Percentiles rank a stretch among this genome's conserved stretches.
These are phyloP conservation scores for Geotrichum fermentans DNA, from an alignment of 1,139 yeast genomes.

Conservation along the genomic window DNA sequence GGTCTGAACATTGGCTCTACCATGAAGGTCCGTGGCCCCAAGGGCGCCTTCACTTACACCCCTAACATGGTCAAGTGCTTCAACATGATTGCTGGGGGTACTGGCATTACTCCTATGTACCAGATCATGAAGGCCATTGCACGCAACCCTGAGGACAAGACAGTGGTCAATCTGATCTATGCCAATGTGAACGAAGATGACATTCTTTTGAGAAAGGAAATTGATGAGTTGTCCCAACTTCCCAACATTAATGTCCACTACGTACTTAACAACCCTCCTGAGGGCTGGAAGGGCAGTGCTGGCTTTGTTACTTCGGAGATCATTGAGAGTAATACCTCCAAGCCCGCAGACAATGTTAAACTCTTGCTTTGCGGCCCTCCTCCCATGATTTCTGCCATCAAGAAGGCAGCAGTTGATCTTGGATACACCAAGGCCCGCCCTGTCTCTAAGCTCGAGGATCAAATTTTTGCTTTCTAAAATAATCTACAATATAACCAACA, in stretches of 20 bases:
- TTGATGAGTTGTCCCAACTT: constrained; percentile 61
- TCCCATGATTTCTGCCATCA: constrained; percentile 67
- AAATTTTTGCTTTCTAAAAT: constrained; percentile 68
- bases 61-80: constrained; percentile 70
- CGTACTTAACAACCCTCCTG: constrained; percentile 67
- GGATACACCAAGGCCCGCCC: constrained; percentile 85
- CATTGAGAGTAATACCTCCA: constrained; percentile 59
- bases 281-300: constrained; percentile 65
- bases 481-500: too few relatives aligned
- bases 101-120: constrained; percentile 89
- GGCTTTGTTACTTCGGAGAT: constrained; percentile 78
- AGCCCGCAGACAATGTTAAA: constrained; percentile 55
- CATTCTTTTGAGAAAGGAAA: constrained; percentile 71
- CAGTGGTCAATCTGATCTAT: constrained; percentile 66
- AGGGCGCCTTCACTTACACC: constrained; percentile 76
- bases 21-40: constrained; percentile 80
- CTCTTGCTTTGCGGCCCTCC: constrained; percentile 91
- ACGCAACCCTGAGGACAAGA: constrained; percentile 66
- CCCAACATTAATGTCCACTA: constrained; percentile 66
- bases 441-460: constrained; percentile 83
- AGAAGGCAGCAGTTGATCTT: constrained; percentile 65
- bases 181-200: constrained; percentile 78
- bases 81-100: constrained; percentile 91
- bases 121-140: constrained; percentile 79
- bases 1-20: constrained; percentile 60